Evolutionary conservation across 345 rosid species (phyloP), one percentile per base, ranked within the genome.

Genomic region (Lepidium aucheri): DNA sequence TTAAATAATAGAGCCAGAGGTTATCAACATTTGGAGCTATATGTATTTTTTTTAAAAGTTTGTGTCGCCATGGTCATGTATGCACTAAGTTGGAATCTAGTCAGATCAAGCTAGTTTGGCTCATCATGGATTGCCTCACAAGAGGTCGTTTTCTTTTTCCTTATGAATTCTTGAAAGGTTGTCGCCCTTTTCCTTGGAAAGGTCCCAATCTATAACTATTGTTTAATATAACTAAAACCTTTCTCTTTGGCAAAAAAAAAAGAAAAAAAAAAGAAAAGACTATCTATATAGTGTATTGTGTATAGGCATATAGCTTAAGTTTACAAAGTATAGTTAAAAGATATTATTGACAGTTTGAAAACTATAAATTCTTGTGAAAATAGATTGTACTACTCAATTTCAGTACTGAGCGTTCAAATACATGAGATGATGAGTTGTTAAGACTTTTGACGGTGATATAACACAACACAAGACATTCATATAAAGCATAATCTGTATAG

Each of bases 31-130:
- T 13, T 53, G 68, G 44, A 6, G 26, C 22, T 52, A 61, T 8
- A 53, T 52, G 53, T 30, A 42, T 16, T 26, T 61, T 60, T 12
- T 12, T n/a, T n/a, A 5, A 0, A 0, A 56, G 12, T 53, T 26
- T 47, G 52, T 49, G 53, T 58, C 64, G 76, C 43, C 38, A 56
- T 56, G 66, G 14, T 72, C 53, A 57, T 57, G 0, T 49, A 5
- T 47, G 71, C 60, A 72, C 61, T 73, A 73, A 67, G 73, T 67
- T 45, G 68, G 32, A 54, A 67, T 67, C 77, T 53, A 74, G 68
- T 74, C 77, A 67, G 68, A 44, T 18, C 11, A 13, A 52, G 49
- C 11, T 24, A 52, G 49, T 51, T 52, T 66, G 9, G 72, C 72
- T 52, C 52, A 67, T 59, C 56, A 57, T 65, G 42, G 34, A 65